Evolutionary conservation across 441 rosid genomes (phyloP), one percentile per base, ranked within the genome.

Genomic region (Jatropha podagrica): DNA sequence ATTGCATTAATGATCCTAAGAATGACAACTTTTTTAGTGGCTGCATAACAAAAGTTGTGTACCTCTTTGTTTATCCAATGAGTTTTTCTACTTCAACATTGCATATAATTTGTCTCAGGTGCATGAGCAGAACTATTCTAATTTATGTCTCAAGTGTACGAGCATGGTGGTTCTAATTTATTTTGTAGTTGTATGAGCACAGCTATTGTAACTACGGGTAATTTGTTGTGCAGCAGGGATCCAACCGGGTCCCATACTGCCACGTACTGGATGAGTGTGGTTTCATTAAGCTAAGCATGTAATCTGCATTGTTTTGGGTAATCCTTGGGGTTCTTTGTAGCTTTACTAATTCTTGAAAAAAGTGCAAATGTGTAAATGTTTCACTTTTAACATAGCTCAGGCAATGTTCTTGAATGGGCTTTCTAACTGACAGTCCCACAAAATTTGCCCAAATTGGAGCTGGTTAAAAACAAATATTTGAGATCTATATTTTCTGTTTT

Each of bases 401-500:
- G 23, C n/a, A 44, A 40, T 44, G 52, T n/a, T 42, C 32, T 65
- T 12, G 14, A 20, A 52, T n/a, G 54, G 56, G 17, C 41, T 15
- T 5, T 44, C 4, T 67, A 48, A 14, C 56, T 26, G 18, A 65
- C 27, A 49, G 17, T 10, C 4, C 17, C 41, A 60, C n/a, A 32
- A n/a, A 26, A 41, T n/a, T 71, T n/a, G 52, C 32, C 17, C 37
- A n/a, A 68, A 49, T 48, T 68, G 44, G 11, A 72, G 67, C 37
- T 4, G 38, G 11, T 12, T n/a, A 20, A n/a, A 63, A 10, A 62
- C 40, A 49, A 42, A 58, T 60, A 7, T 26, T 40, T n/a, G 18
- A 12, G 60, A 13, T 6, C n/a, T 11, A 44, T 32, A n/a, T 56
- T 56, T 56, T 5, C 13, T n/a, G 51, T 60, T 71, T 46, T 26